Percentiles rank a stretch among this genome's conserved stretches.
phyloP scores from a whole-genome alignment of 2,329 filamentous ascomycete genomes.

The Ampelomyces quisqualis region DNA sequence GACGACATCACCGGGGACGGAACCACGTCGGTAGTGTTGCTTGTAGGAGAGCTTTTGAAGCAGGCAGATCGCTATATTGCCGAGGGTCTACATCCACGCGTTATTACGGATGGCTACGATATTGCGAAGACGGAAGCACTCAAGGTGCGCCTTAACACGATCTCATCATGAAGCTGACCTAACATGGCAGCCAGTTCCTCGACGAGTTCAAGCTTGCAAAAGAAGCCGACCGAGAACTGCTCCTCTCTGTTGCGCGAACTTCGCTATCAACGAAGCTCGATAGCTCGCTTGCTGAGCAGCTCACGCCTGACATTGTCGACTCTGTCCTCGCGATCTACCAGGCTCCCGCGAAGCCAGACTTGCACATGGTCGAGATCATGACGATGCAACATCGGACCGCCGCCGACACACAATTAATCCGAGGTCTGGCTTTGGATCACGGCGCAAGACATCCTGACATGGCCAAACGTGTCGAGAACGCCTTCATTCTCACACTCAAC shows the following conservation, averaged over 20 bases:
- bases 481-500: constrained; percentile 91
- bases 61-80: constrained; percentile 95
- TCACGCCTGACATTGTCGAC: constrained; percentile 94
- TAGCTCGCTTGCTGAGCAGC: constrained; percentile 79
- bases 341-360: constrained; percentile 84
- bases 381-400: constrained; percentile 99
- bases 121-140: constrained; percentile 91
- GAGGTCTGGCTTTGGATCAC: constrained; percentile 89
- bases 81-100: constrained; percentile 93
- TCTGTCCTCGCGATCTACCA: constrained; percentile 93
- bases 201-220: constrained; percentile 88
- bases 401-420: constrained; percentile 93
- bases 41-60: constrained; percentile 96
- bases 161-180: constrained; percentile 1
- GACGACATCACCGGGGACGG: constrained; percentile 98
- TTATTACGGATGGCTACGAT: constrained; percentile 97
- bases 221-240: constrained; percentile 88
- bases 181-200: constrained; percentile 65
- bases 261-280: constrained; percentile 96
- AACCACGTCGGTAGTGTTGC: constrained; percentile 91
- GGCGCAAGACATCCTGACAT: constrained; percentile 97
- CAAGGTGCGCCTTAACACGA: constrained; percentile 58
- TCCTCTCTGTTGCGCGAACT: constrained; percentile 89
- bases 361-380: constrained; percentile 99
- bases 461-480: constrained; percentile 95